Percentiles rank a stretch among this genome's conserved stretches.
Conservation (phyloP, 345 rosid genomes). For the Leavenworthia alabamica region DNA sequence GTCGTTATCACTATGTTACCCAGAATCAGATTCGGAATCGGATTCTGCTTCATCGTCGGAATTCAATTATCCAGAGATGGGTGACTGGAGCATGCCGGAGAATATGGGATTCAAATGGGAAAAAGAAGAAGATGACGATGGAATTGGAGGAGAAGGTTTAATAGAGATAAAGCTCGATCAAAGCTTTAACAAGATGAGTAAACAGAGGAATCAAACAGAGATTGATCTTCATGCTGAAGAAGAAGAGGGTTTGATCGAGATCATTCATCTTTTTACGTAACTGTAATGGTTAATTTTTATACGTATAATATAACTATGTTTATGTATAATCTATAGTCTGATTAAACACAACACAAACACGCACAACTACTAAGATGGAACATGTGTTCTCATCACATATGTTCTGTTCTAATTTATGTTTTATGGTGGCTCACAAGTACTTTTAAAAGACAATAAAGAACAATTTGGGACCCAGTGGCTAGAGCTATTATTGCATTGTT, state of each 20-base stretch:
- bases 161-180: constrained; percentile 62
- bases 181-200: not conserved
- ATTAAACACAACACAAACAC: no score
- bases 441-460: no score
- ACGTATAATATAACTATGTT: not conserved
- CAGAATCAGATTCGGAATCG: constrained; percentile 57
- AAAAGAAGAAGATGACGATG: constrained; percentile 44
- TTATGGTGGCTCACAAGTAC: no score
- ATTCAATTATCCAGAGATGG: constrained; percentile 23
- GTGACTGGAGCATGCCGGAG: constrained; percentile 40
- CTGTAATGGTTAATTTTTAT: not conserved
- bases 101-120: constrained; percentile 42
- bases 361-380: no score
- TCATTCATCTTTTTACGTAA: constrained; percentile 51
- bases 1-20: constrained; percentile 52
- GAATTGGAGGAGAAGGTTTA: constrained; percentile 21
- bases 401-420: no score
- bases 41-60: constrained; percentile 48
- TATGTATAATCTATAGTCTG: no score
- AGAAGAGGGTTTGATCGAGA: constrained; percentile 72
- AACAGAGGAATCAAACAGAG: constrained; percentile 15
- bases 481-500: not conserved
- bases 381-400: no score
- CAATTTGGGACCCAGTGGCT: not conserved
- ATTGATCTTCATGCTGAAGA: constrained; percentile 43